Conservation (phyloP, 2,329 filamentous ascomycete species). For the Monosporascus cannonballus region DNA sequence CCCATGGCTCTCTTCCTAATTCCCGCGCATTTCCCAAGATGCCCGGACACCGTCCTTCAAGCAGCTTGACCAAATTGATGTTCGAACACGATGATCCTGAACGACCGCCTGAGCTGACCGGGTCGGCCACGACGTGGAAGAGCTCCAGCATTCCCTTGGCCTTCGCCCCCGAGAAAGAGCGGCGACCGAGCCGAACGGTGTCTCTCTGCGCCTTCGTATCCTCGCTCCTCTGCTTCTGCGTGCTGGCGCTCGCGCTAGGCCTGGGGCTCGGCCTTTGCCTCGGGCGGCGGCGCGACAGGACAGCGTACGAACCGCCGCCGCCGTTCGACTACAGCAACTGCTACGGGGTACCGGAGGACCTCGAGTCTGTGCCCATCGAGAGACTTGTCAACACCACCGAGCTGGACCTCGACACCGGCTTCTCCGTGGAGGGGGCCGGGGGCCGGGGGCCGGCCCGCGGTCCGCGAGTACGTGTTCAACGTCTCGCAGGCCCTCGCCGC, state of each 20-base stretch:
- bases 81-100: constrained; percentile 8
- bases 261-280: constrained; percentile 19
- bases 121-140: constrained; percentile 11
- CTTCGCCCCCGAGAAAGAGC: constrained; percentile 4
- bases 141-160: constrained; percentile 5
- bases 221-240: constrained; percentile 12
- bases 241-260: constrained; percentile 14
- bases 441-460: constrained; percentile 1
- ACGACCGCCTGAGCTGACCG: constrained; percentile 2
- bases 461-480: constrained; percentile 28
- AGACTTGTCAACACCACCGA: constrained; percentile 21
- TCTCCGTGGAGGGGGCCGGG: constrained; percentile 8
- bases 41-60: constrained; percentile 15
- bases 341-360: constrained; percentile 15
- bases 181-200: constrained; percentile 8
- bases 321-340: constrained; percentile 11
- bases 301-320: not conserved
- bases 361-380: constrained; percentile 16
- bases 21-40: constrained; percentile 10
- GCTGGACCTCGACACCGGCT: constrained; percentile 22
- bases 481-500: constrained; percentile 24
- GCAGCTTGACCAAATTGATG: constrained; percentile 15
- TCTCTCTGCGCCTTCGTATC: constrained; percentile 15
- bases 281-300: constrained; percentile 8
- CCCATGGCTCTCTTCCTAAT: not conserved